Evolutionary conservation across 2,329 filamentous ascomycete species (phyloP).

Genomic region (Penicillium sp.): DNA sequence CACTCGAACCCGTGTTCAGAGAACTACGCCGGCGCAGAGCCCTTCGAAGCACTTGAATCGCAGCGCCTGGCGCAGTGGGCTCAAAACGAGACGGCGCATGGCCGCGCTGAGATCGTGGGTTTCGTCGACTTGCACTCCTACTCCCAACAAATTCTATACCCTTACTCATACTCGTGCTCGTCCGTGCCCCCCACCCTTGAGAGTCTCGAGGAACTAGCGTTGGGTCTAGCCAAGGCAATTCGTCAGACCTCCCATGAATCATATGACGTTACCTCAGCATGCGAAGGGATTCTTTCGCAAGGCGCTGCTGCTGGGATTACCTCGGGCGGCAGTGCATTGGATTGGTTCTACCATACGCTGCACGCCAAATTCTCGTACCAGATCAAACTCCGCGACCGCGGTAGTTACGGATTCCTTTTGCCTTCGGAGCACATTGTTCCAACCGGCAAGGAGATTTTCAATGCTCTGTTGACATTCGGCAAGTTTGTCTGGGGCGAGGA

Average conservation of each 20-base stretch:
- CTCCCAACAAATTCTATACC: constrained; percentile 90
- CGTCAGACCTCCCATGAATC: constrained; percentile 72
- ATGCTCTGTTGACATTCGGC: constrained; percentile 79
- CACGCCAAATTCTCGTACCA: constrained; percentile 83
- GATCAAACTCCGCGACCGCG: constrained; percentile 87
- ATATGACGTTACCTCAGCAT: constrained; percentile 79
- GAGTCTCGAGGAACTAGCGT: constrained; percentile 84
- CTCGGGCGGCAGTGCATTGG: constrained; percentile 80
- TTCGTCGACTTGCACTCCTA: constrained; percentile 92
- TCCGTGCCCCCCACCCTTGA: constrained; percentile 79
- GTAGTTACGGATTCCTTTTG: constrained; percentile 88
- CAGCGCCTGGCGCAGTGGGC: constrained; percentile 76
- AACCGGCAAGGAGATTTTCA: constrained; percentile 82
- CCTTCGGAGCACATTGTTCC: constrained; percentile 84
- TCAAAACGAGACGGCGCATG: constrained; percentile 67
- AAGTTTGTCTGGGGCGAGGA: constrained; percentile 53
- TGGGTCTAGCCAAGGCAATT: constrained; percentile 86
- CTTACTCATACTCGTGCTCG: constrained; percentile 81
- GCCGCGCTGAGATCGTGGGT: constrained; percentile 74
- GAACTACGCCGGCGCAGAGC: constrained; percentile 76
- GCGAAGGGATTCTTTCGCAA: constrained; percentile 67
- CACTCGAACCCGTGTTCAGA: constrained; percentile 84
- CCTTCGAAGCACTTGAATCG: constrained; percentile 82
- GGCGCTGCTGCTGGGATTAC: constrained; percentile 57
- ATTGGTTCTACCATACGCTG: constrained; percentile 93